Evolutionary conservation across 2,329 filamentous ascomycete species (phyloP).

Genomic region (Colletotrichum sp.): DNA sequence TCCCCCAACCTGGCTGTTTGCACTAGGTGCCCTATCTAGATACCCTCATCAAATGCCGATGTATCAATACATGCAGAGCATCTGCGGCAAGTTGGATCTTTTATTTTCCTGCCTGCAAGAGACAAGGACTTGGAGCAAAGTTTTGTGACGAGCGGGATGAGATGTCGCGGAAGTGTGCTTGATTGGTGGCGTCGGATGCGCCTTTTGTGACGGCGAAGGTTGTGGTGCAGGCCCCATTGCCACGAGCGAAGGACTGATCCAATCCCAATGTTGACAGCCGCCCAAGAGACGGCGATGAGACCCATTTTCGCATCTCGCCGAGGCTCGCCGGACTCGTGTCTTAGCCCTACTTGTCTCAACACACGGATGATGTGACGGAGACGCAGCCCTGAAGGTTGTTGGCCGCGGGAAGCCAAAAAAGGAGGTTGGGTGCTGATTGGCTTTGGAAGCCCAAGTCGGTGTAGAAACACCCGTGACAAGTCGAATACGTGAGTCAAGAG

Average conservation of each 20-base stretch:
- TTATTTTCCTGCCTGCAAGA: neutral
- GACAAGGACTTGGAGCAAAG: neutral
- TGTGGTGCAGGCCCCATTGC: slow-evolving; percentile 2
- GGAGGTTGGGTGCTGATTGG: neutral
- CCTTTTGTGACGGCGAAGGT: neutral
- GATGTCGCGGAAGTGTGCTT: neutral
- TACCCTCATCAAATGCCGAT: slow-evolving; percentile 15
- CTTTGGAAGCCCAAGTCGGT: neutral
- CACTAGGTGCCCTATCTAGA: slow-evolving; percentile 2
- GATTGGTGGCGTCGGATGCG: slow-evolving; percentile 9
- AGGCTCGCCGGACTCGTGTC: neutral
- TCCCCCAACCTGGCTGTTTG: neutral
- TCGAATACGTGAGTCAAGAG: slow-evolving; percentile 11
- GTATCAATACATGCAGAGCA: neutral
- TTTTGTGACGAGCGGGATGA: neutral
- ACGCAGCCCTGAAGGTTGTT: neutral
- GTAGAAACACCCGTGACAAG: neutral
- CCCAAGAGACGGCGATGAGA: neutral
- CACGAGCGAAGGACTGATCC: neutral
- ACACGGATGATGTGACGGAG: neutral
- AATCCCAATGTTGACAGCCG: neutral
- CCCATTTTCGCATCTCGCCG: neutral
- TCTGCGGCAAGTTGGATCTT: neutral
- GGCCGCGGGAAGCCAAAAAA: neutral
- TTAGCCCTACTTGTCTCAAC: neutral